These are phyloP conservation scores for Pontederia crassipes DNA, from an alignment of 176 grass and related monocot species.

Conservation along the genomic window DNA sequence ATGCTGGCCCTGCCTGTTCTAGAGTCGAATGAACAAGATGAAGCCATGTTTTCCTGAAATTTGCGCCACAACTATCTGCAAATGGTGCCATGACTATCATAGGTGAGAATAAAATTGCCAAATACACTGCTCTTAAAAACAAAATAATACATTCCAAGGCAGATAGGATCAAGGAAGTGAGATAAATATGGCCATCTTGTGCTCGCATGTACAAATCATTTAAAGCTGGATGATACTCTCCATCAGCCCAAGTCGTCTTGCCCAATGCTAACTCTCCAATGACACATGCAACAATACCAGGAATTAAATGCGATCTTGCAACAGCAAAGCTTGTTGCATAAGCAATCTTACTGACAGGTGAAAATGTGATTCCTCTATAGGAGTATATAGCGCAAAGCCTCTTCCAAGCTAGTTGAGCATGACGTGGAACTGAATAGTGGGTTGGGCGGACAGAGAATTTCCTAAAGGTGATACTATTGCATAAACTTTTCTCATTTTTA, in stretches of 20 bases:
- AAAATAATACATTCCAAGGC: slow-evolving; percentile 51
- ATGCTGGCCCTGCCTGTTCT: slow-evolving; percentile 79
- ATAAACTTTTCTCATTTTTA: slow-evolving; percentile 30
- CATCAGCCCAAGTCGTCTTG: slow-evolving; percentile 51
- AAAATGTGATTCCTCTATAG: slow-evolving; percentile 26
- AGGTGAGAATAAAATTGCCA: slow-evolving; percentile 68
- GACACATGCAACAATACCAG: slow-evolving; percentile 43
- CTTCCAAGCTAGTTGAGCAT: slow-evolving; percentile 51
- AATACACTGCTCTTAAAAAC: slow-evolving; percentile 70
- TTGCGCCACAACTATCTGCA: slow-evolving; percentile 53
- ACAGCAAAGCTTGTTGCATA: slow-evolving; percentile 62
- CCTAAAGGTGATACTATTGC: slow-evolving; percentile 17
- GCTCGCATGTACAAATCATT: slow-evolving; percentile 51
- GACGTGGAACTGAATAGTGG: slow-evolving; percentile 39
- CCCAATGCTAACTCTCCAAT: slow-evolving; percentile 47
- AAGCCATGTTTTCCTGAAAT: slow-evolving; percentile 71
- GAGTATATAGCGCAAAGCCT: slow-evolving; percentile 28
- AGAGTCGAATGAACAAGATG: slow-evolving; percentile 58
- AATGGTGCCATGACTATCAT: slow-evolving; percentile 83
- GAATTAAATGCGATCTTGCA: slow-evolving; percentile 48
- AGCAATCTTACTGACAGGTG: slow-evolving; percentile 35
- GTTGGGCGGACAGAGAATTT: slow-evolving; percentile 46
- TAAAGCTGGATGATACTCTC: slow-evolving; percentile 49
- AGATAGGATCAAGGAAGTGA: slow-evolving; percentile 63
- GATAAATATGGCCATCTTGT: slow-evolving; percentile 57